phyloP scores from a whole-genome alignment of 2,329 filamentous ascomycete species.

The Aschersonia sp. region DNA sequence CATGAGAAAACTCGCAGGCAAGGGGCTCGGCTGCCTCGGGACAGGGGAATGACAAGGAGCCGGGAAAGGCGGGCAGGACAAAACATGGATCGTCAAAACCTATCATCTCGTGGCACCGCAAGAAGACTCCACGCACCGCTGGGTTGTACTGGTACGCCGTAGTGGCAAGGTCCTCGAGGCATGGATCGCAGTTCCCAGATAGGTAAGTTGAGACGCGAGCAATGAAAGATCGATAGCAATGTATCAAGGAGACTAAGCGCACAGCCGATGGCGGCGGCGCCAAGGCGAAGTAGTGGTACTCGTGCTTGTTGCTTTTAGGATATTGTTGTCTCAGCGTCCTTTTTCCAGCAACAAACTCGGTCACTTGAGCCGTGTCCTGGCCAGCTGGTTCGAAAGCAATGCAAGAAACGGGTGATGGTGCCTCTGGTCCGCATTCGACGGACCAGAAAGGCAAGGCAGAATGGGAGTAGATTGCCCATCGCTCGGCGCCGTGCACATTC shows the following conservation, averaged over 20 bases:
- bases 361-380: not conserved
- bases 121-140: not conserved
- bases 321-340: not conserved
- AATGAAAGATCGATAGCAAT: not conserved
- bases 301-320: not conserved
- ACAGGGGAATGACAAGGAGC: not conserved
- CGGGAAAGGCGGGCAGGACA: not conserved
- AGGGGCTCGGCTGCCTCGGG: not conserved
- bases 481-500: not conserved
- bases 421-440: not conserved
- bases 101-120: not conserved
- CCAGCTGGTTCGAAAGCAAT: not conserved
- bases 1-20: too few species aligned
- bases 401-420: not conserved
- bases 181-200: not conserved
- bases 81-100: not conserved
- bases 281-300: not conserved
- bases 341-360: not conserved
- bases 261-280: not conserved
- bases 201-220: not conserved
- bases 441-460: not conserved
- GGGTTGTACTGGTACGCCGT: too few species aligned
- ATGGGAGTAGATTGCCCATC: not conserved
- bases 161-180: not conserved
- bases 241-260: not conserved